Evolutionary conservation across 805 yeast species (phyloP).

Genomic region (Lipomyces anomalus): DNA sequence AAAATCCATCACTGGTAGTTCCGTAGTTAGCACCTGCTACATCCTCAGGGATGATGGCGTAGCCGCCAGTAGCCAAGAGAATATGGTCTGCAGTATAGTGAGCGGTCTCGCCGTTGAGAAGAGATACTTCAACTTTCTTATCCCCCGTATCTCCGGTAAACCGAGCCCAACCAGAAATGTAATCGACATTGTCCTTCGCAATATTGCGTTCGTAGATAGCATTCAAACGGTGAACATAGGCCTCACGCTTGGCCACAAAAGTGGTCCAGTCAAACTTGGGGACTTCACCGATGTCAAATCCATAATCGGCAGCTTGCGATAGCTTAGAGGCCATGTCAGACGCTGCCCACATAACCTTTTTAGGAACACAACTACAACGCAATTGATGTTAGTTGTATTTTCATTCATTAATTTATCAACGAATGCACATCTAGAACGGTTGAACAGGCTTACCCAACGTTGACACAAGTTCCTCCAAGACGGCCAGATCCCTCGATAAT

Average conservation of each 20-base stretch:
- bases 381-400: no score
- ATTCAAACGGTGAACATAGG: slow-evolving; percentile 78
- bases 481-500: slow-evolving; percentile 66
- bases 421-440: background rate
- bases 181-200: slow-evolving; percentile 83
- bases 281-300: slow-evolving; percentile 57
- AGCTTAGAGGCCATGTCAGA: slow-evolving; percentile 78
- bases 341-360: slow-evolving; percentile 98
- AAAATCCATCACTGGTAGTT: slow-evolving; percentile 85
- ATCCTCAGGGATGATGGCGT: slow-evolving; percentile 60
- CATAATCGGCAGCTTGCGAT: slow-evolving; percentile 73
- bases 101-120: slow-evolving; percentile 54
- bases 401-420: no score
- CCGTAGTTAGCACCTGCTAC: slow-evolving; percentile 82
- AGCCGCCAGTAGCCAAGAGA: slow-evolving; percentile 91
- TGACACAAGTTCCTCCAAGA: slow-evolving; percentile 97
- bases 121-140: slow-evolving; percentile 60
- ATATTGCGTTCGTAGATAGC: slow-evolving; percentile 90
- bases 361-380: slow-evolving; percentile 70
- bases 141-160: slow-evolving; percentile 56
- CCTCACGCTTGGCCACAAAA: slow-evolving; percentile 85
- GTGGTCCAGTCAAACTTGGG: slow-evolving; percentile 73
- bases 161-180: slow-evolving; percentile 77
- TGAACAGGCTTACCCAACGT: slow-evolving; percentile 58
- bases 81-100: slow-evolving; percentile 73